Conservation (phyloP, 2,329 filamentous ascomycete genomes). For the Talaromyces islandicus region DNA sequence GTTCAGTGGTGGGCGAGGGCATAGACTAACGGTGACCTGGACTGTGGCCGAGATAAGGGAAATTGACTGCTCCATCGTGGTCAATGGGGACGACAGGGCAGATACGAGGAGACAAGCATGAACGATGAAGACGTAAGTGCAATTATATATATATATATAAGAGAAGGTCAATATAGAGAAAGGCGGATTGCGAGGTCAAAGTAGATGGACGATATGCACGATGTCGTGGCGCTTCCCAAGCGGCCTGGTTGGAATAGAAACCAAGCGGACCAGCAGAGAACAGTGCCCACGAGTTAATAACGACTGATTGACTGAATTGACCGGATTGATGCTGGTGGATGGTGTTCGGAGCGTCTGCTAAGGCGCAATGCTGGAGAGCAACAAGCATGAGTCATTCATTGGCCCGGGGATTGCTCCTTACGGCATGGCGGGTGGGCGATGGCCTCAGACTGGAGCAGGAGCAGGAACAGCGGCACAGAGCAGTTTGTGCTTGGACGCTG, state of each 20-base stretch:
- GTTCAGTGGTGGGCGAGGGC: background rate
- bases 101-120: background rate
- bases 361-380: background rate
- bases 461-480: background rate
- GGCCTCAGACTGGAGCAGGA: background rate
- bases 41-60: conserved; percentile 26
- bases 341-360: background rate
- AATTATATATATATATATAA: background rate
- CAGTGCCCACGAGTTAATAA: background rate
- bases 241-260: background rate
- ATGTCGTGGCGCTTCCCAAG: background rate
- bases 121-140: background rate
- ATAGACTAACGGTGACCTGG: conserved; percentile 24
- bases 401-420: background rate
- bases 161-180: background rate
- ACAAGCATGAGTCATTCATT: background rate
- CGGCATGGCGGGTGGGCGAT: background rate
- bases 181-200: background rate
- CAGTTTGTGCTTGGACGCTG: no score
- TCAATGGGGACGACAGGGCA: background rate
- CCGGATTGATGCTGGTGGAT: background rate
- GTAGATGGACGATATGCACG: background rate
- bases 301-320: background rate
- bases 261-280: background rate
- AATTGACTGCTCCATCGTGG: conserved; percentile 22